Evolutionary conservation across 192 early-diverging fungal genomes (phyloP), one percentile per base, ranked within the genome.

Genomic region (Podila clonocystis): DNA sequence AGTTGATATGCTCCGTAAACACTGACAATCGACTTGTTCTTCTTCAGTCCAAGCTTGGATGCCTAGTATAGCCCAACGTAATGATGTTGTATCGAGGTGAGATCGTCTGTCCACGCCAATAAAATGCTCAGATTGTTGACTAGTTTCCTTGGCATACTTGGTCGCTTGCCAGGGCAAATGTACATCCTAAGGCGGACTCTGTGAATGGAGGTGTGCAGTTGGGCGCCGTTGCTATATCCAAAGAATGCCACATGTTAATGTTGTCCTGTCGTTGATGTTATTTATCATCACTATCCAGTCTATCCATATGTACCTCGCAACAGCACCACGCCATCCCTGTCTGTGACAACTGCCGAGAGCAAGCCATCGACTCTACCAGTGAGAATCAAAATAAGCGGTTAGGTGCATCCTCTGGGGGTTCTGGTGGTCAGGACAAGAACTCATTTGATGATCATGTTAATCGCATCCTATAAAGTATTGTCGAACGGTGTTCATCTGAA

Each of bases 281-380:
- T 67, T 45, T 36, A 22, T 20, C 2, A n/a, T 15, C 49, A 26
- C 19, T 33, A 28, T 33, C 11, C 33, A 20, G 28, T 31, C 36
- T 9, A 9, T 29, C 12, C 6, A 26, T 34, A 9, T 24, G 50
- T 80, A 90, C 90, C 80, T 86, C 87, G 79, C 38, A 89, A 74
- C 7, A 92, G 64, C 31, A 90, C 83, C 24, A 92, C 89, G 6
- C 91, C 91, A 72, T 91, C 89, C 62, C 85, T 67, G 70, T 92
- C 91, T 12, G 89, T 91, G 0, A 92, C 72, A 12, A 91, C 59
- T 24, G 87, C 85, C n/a, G 87, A 87, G 41, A 87, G 68, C 11
- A 91, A 65, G 50, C 87, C 84, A 61, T 85, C 82, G 12, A 76
- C 79, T 45, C 77, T 80, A 65, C 13, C 12, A 29, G 19, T 15